Conservation (phyloP, 2,329 filamentous ascomycete species). For the Parafenestella ontariensis region DNA sequence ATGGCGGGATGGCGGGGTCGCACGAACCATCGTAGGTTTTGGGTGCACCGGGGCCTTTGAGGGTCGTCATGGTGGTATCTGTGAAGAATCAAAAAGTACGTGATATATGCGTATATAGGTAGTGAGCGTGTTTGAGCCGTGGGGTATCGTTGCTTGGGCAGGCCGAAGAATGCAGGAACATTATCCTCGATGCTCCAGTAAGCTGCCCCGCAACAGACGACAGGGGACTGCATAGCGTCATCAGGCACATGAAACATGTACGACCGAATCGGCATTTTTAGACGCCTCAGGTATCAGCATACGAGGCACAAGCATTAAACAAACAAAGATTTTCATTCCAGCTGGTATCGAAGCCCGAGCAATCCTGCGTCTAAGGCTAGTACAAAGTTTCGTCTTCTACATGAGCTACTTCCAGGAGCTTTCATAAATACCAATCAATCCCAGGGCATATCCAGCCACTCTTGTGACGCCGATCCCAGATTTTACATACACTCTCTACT, state of each 20-base stretch:
- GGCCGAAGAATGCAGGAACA: constrained; percentile 40
- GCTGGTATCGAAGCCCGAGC: constrained; percentile 16
- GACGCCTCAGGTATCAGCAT: neutral
- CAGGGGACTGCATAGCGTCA: constrained; percentile 23
- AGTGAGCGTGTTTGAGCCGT: neutral
- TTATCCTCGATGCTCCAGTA: neutral
- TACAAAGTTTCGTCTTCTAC: constrained; percentile 24
- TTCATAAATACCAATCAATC: constrained; percentile 32
- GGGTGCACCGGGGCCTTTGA: constrained; percentile 70
- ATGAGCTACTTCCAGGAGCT: constrained; percentile 29
- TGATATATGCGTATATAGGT: neutral
- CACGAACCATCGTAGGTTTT: constrained; percentile 63
- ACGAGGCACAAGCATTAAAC: neutral
- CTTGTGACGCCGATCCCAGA: constrained; percentile 14
- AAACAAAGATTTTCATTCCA: constrained; percentile 27
- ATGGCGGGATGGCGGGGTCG: constrained; percentile 7
- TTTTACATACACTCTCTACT: constrained; percentile 65
- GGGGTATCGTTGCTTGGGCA: constrained; percentile 10
- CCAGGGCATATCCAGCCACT: constrained; percentile 35
- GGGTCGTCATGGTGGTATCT: constrained; percentile 54
- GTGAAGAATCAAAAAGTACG: neutral
- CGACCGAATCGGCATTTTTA: neutral
- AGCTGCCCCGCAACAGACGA: constrained; percentile 23
- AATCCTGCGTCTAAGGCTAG: constrained; percentile 14
- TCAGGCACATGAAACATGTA: constrained; percentile 14